phyloP scores from a whole-genome alignment of 73 alveolate genomes.

The Tetrahymena thermophila region DNA sequence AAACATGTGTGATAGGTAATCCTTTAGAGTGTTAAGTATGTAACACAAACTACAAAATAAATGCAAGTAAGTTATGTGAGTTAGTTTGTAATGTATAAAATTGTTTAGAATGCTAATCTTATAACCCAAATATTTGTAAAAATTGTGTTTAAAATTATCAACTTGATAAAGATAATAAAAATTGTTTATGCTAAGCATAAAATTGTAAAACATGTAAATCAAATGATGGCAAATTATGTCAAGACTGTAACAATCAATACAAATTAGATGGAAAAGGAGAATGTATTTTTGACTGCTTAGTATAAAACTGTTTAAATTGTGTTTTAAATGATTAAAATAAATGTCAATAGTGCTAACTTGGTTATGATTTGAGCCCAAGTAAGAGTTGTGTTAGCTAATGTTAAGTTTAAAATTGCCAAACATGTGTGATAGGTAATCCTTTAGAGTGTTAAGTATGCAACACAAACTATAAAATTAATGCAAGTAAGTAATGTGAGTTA shows the following conservation, averaged over 20 bases:
- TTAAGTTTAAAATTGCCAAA: too few species aligned
- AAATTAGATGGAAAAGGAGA: not conserved
- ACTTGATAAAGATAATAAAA: too few species aligned
- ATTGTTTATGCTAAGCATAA: not conserved
- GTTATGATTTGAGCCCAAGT: too few species aligned
- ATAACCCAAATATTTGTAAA: too few species aligned
- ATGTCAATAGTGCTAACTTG: not conserved
- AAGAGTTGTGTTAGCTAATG: too few species aligned
- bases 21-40: not conserved
- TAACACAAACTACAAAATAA: not conserved
- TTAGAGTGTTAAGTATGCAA: too few species aligned
- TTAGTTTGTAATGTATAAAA: too few species aligned
- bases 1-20: not conserved
- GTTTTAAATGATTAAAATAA: not conserved
- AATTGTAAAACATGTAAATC: too few species aligned
- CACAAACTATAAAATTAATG: not conserved
- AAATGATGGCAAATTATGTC: not conserved
- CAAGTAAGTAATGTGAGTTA: not conserved
- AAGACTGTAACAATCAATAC: not conserved
- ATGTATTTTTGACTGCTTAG: not conserved
- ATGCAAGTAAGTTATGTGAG: not conserved
- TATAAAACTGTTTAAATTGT: too few species aligned
- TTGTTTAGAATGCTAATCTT: too few species aligned
- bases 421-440: not conserved
- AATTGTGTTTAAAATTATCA: too few species aligned